These are phyloP conservation scores for Trametes maxima DNA, from an alignment of 768 basidiomycete species.

Conservation along the genomic window DNA sequence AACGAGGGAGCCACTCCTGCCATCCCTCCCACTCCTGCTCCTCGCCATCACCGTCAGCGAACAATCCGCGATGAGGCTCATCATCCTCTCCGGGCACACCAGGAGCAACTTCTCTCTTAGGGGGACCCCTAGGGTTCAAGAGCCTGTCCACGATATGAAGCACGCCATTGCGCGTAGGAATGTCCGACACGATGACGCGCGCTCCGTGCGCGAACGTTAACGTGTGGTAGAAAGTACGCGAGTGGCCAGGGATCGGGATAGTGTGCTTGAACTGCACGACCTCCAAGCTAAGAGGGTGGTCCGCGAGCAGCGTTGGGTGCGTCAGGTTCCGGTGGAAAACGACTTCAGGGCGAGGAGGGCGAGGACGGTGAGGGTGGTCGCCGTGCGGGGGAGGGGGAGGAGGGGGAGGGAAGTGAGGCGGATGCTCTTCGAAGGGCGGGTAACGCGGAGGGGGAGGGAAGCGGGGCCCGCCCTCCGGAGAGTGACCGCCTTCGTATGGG, in stretches of 20 bases:
- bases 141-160: slow-evolving; percentile 50
- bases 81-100: background rate
- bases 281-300: slow-evolving; percentile 48
- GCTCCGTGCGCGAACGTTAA: slow-evolving; percentile 44
- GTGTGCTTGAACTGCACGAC: slow-evolving; percentile 47
- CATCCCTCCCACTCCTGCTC: slow-evolving; percentile 44
- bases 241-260: slow-evolving; percentile 39
- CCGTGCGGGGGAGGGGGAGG: background rate
- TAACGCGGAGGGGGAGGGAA: slow-evolving; percentile 9
- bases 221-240: slow-evolving; percentile 37
- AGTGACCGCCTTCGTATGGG: background rate
- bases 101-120: background rate
- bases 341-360: slow-evolving; percentile 26
- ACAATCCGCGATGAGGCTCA: background rate
- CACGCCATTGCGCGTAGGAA: slow-evolving; percentile 59
- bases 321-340: slow-evolving; percentile 29
- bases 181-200: slow-evolving; percentile 44
- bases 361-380: slow-evolving; percentile 31
- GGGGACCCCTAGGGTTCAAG: slow-evolving; percentile 39
- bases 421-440: background rate
- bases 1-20: slow-evolving; percentile 52
- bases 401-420: slow-evolving; percentile 2
- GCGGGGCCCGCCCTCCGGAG: slow-evolving; percentile 8
- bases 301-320: slow-evolving; percentile 45
- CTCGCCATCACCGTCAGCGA: slow-evolving; percentile 3